Evolutionary conservation across 139 green algal genomes (phyloP).

Genomic region (Tetradesmus lagerheimii): DNA sequence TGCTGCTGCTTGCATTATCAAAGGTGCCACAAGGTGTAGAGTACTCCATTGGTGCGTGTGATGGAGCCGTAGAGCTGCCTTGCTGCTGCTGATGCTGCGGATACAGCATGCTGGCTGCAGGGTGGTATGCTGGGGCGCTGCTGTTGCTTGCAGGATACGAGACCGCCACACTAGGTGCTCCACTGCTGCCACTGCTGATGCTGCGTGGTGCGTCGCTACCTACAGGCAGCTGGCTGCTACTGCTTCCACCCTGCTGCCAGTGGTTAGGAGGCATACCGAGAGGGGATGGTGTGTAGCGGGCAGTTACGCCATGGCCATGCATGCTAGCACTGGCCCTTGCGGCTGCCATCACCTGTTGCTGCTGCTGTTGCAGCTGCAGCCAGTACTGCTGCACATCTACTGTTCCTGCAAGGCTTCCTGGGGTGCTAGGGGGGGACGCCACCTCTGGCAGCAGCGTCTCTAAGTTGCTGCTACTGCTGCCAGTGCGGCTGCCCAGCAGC

Average conservation of each 20-base stretch:
- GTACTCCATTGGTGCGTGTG: neutral
- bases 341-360: neutral
- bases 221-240: neutral
- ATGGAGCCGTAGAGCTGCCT: neutral
- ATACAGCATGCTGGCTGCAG: neutral
- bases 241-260: neutral
- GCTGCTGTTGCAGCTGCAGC: neutral
- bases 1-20: neutral
- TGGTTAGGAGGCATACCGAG: neutral
- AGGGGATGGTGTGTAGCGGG: neutral
- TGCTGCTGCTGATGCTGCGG: neutral
- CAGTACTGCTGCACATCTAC: neutral
- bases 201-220: neutral
- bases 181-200: neutral
- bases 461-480: constrained; percentile 6
- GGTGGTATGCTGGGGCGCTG: neutral
- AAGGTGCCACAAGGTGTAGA: neutral
- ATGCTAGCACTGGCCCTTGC: neutral
- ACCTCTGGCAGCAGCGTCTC: neutral
- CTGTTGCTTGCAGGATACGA: neutral
- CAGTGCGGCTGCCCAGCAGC: neutral
- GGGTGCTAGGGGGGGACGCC: neutral
- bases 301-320: neutral
- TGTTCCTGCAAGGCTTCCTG: neutral
- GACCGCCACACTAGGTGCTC: neutral